These are phyloP conservation scores for Paulinella micropora DNA, from an alignment of 78 protist species.

Conservation along the genomic window DNA sequence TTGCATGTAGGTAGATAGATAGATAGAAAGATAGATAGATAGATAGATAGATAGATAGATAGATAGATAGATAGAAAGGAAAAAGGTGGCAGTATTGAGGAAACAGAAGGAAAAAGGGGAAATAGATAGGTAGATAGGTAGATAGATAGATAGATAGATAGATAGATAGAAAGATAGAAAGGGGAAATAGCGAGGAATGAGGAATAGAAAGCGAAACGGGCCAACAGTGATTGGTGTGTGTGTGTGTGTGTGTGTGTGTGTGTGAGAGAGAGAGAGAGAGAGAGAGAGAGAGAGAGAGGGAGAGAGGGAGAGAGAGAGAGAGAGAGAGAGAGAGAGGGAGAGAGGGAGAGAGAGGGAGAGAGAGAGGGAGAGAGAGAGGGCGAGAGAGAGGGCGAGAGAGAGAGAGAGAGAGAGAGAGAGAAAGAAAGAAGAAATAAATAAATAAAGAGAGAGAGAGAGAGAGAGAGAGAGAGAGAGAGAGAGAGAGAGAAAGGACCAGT, in stretches of 20 bases:
- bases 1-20: no score
- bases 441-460: background rate
- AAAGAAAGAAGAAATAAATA: background rate
- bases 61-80: no score
- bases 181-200: background rate
- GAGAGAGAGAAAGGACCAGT: background rate
- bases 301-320: background rate
- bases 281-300: background rate
- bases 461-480: background rate
- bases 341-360: background rate
- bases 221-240: no score
- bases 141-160: background rate
- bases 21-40: no score
- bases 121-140: background rate
- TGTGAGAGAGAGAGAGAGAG: background rate
- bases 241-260: background rate
- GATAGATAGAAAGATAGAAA: background rate
- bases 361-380: background rate
- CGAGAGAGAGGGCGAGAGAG: background rate
- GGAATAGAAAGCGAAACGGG: background rate
- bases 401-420: background rate
- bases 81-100: no score
- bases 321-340: background rate
- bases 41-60: no score
- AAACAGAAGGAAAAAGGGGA: background rate